Percentiles rank a stretch among this genome's conserved stretches.
phyloP scores from a whole-genome alignment of 2,329 filamentous ascomycete species.

The Botryosphaeria dothidea region DNA sequence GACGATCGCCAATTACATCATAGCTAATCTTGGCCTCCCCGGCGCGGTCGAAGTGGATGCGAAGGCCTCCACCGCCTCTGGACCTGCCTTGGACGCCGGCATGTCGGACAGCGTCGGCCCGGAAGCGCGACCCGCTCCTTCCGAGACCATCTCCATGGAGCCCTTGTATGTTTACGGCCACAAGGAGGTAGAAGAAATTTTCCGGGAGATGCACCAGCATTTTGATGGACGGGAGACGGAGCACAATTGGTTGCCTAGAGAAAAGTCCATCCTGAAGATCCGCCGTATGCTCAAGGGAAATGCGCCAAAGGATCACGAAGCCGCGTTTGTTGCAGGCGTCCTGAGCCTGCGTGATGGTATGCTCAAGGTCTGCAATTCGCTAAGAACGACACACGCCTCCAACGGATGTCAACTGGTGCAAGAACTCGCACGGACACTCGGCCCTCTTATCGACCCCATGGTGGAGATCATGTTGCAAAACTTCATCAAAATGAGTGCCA shows the following conservation, averaged over 20 bases:
- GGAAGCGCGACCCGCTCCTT: constrained; percentile 61
- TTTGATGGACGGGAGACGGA: constrained; percentile 91
- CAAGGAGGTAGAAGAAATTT: constrained; percentile 83
- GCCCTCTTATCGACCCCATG: constrained; percentile 80
- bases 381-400: constrained; percentile 87
- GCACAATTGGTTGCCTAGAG: constrained; percentile 85
- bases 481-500: constrained; percentile 84
- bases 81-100: constrained; percentile 40
- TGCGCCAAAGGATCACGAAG: constrained; percentile 72
- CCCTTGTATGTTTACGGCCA: constrained; percentile 81
- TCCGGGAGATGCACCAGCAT: constrained; percentile 75
- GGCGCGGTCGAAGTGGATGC: constrained; percentile 30
- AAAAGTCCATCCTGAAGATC: constrained; percentile 76
- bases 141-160: constrained; percentile 69
- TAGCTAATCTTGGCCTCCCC: constrained; percentile 68
- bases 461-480: constrained; percentile 87
- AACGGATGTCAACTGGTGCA: constrained; percentile 83
- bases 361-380: constrained; percentile 77
- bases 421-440: constrained; percentile 75
- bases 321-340: constrained; percentile 68
- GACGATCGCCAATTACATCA: constrained; percentile 79
- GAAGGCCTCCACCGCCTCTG: constrained; percentile 42
- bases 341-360: constrained; percentile 82
- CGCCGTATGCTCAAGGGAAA: constrained; percentile 82
- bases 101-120: constrained; percentile 45